Evolutionary conservation across 805 yeast genomes (phyloP).

Genomic region (Candida coquimbonensis): DNA sequence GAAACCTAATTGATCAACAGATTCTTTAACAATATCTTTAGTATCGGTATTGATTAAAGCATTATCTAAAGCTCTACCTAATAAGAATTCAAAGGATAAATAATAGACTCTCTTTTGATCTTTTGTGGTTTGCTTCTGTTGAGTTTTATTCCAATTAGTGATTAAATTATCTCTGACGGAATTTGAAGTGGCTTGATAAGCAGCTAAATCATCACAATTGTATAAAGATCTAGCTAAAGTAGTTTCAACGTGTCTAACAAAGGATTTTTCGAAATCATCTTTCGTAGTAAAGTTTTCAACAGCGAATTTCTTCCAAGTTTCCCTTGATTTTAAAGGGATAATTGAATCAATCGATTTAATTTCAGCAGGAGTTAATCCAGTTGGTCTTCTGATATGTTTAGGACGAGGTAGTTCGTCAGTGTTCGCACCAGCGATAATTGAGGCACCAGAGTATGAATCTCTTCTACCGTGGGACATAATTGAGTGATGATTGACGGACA

Average conservation of each 20-base stretch:
- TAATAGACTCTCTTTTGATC: constrained; percentile 86
- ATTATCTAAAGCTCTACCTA: constrained; percentile 95
- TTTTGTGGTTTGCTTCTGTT: constrained; percentile 76
- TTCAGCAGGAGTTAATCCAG: constrained; percentile 90
- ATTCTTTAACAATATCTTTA: constrained; percentile 49
- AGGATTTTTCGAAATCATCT: constrained; percentile 57
- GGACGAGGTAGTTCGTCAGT: constrained; percentile 25
- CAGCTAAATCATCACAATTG: constrained; percentile 89
- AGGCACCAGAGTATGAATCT: constrained; percentile 8
- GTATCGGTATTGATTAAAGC: constrained; percentile 77
- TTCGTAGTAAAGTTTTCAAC: constrained; percentile 39
- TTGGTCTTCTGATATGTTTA: constrained; percentile 64
- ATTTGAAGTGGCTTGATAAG: constrained; percentile 82
- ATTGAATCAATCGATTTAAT: constrained; percentile 74
- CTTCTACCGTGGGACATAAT: constrained; percentile 10
- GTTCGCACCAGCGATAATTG: constrained; percentile 4
- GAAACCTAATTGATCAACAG: constrained; percentile 74
- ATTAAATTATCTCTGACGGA: constrained; percentile 74
- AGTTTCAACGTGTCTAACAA: constrained; percentile 85
- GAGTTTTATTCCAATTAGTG: constrained; percentile 89
- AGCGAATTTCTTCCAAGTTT: constrained; percentile 68
- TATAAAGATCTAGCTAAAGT: constrained; percentile 85
- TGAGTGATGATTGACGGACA: neutral
- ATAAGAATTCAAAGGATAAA: constrained; percentile 77
- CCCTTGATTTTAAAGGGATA: constrained; percentile 73